Percentiles rank a stretch among this genome's conserved stretches.
phyloP scores from a whole-genome alignment of 148 eudicot species.

The Chenopodium album region DNA sequence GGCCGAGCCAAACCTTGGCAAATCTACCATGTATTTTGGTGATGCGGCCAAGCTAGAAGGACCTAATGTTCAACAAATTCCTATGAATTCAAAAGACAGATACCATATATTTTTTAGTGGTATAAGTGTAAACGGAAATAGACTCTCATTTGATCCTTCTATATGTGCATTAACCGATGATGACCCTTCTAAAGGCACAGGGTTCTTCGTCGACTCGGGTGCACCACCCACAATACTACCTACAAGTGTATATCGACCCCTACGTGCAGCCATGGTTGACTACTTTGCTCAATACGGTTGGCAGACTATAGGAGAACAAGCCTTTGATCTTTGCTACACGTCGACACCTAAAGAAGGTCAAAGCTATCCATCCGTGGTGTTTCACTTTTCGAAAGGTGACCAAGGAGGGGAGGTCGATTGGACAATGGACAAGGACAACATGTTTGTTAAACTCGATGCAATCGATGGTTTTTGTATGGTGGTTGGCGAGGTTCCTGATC shows the following conservation, averaged over 20 bases:
- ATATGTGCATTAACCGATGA: background rate
- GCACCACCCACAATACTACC: slow-evolving; percentile 7
- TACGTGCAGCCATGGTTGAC: background rate
- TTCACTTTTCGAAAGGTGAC: background rate
- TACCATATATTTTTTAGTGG: background rate
- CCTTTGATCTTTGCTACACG: background rate
- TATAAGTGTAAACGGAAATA: slow-evolving; percentile 9
- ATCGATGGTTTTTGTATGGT: slow-evolving; percentile 14
- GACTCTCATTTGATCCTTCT: background rate
- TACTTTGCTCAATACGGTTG: slow-evolving; percentile 8
- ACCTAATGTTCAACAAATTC: background rate
- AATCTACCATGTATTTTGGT: slow-evolving; percentile 9
- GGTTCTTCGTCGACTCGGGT: slow-evolving; percentile 19
- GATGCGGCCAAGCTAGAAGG: slow-evolving; percentile 6
- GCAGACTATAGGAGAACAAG: background rate
- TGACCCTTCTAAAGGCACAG: background rate
- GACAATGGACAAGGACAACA: slow-evolving; percentile 14
- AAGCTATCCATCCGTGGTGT: background rate
- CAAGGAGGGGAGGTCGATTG: slow-evolving; percentile 5
- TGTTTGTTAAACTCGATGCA: background rate
- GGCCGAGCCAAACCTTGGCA: background rate
- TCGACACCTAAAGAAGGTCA: too few species aligned
- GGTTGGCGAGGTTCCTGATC: background rate
- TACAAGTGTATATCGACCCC: background rate
- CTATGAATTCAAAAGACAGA: background rate